phyloP scores from a whole-genome alignment of 2,329 filamentous ascomycete species.

The Purpureocillium takamizusanense region DNA sequence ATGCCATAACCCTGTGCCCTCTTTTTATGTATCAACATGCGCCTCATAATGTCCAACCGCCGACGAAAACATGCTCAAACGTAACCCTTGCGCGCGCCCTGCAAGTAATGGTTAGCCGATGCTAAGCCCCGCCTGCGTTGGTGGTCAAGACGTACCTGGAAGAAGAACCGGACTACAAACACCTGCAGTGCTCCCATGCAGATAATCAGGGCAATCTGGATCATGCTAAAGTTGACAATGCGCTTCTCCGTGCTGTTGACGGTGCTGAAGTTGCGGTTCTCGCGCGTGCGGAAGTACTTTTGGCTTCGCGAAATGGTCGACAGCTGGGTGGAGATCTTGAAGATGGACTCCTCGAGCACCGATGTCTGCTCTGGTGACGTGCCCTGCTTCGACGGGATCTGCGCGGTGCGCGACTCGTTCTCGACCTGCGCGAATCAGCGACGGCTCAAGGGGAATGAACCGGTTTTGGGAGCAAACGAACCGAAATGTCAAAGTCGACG shows the following conservation, averaged over 20 bases:
- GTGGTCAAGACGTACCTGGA: constrained; percentile 54
- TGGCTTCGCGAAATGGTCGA: constrained; percentile 95
- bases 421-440: constrained; percentile 55
- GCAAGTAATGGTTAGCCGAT: constrained; percentile 8
- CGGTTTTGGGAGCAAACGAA: constrained; percentile 3
- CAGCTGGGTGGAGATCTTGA: constrained; percentile 86
- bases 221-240: constrained; percentile 95
- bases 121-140: background rate
- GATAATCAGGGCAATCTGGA: constrained; percentile 85
- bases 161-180: constrained; percentile 97
- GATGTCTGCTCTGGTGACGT: constrained; percentile 83
- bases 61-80: constrained; percentile 36
- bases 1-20: constrained; percentile 1
- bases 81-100: constrained; percentile 62
- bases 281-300: constrained; percentile 97
- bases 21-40: background rate
- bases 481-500: constrained; percentile 95
- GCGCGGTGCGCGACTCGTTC: constrained; percentile 67
- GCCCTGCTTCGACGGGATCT: constrained; percentile 81
- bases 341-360: constrained; percentile 83
- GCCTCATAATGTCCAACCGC: background rate
- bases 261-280: constrained; percentile 98
- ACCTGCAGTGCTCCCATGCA: constrained; percentile 95
- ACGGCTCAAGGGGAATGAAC: background rate
- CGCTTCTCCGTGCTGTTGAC: constrained; percentile 90